phyloP scores from a whole-genome alignment of 2,329 filamentous ascomycete species.

The Hymenoscyphus occultus region DNA sequence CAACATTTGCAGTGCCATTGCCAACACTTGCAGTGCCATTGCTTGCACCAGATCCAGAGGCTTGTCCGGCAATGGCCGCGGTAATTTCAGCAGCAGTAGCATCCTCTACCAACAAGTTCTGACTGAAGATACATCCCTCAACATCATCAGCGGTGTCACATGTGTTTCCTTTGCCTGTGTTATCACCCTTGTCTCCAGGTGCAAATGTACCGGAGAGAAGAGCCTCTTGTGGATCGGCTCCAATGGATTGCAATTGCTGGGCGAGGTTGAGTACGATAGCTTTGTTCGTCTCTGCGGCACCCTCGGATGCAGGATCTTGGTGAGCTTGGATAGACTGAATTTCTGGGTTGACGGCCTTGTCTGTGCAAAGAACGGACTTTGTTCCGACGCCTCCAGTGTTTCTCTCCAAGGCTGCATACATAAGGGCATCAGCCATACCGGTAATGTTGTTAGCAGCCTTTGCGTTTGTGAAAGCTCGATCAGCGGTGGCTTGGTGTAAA shows the following conservation, averaged over 20 bases:
- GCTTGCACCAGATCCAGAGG: conserved; percentile 12
- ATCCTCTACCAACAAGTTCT: conserved; percentile 52
- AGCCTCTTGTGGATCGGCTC: conserved; percentile 60
- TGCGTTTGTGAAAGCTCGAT: conserved; percentile 60
- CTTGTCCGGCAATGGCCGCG: conserved; percentile 43
- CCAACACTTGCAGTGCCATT: conserved; percentile 11
- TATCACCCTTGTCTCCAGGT: conserved; percentile 48
- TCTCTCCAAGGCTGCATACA: conserved; percentile 55
- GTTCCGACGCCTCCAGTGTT: conserved; percentile 58
- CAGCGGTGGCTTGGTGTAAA: conserved; percentile 56
- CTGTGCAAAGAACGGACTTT: conserved; percentile 55
- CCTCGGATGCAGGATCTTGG: conserved; percentile 62
- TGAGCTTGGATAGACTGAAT: conserved; percentile 62
- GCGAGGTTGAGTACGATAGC: conserved; percentile 57
- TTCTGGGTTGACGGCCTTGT: conserved; percentile 61
- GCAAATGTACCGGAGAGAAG: conserved; percentile 60
- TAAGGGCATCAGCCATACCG: conserved; percentile 51
- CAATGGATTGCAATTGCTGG: conserved; percentile 56
- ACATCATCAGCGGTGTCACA: conserved; percentile 48
- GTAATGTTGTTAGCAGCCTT: conserved; percentile 52
- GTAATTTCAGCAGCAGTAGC: conserved; percentile 50
- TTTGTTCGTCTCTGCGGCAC: conserved; percentile 58
- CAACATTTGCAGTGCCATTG: conserved; percentile 25
- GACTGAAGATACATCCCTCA: conserved; percentile 53
- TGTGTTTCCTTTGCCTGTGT: conserved; percentile 48